These are phyloP conservation scores for Fusarium sp. DNA, from an alignment of 2,329 filamentous ascomycete species.

Conservation along the genomic window DNA sequence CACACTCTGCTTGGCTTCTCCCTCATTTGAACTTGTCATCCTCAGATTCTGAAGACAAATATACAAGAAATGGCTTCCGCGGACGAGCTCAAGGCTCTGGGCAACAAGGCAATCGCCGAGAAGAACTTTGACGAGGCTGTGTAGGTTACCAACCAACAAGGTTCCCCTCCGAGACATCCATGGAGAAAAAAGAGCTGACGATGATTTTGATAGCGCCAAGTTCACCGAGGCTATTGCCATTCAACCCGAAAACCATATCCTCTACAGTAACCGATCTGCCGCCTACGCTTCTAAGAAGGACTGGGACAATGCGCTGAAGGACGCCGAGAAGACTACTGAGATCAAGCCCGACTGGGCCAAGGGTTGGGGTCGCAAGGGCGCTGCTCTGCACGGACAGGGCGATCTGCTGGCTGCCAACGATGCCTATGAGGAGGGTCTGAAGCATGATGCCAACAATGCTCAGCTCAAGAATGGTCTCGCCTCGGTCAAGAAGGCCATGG, in stretches of 20 bases:
- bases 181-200: conserved; percentile 27
- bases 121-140: conserved; percentile 97
- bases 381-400: conserved; percentile 85
- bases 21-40: conserved; percentile 16
- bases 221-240: conserved; percentile 92
- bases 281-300: conserved; percentile 88
- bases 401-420: conserved; percentile 86
- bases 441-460: conserved; percentile 88
- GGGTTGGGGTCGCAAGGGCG: conserved; percentile 92
- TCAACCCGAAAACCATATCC: conserved; percentile 90
- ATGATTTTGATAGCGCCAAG: conserved; percentile 70
- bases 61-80: conserved; percentile 61
- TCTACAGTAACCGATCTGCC: conserved; percentile 96
- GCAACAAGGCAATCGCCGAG: conserved; percentile 97
- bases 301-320: conserved; percentile 81
- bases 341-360: conserved; percentile 98
- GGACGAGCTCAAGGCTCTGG: conserved; percentile 90
- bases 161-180: background rate
- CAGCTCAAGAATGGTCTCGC: conserved; percentile 89
- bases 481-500: conserved; percentile 86
- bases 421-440: conserved; percentile 92
- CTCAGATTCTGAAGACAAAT: conserved; percentile 21
- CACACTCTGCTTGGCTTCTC: conserved; percentile 10
- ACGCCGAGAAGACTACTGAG: conserved; percentile 92
- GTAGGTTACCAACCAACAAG: conserved; percentile 63